A percentile compares a stretch with the other conserved stretches of the same genome.
phyloP scores from a whole-genome alignment of 2,329 filamentous ascomycete genomes.

The Arthroderma sp. region DNA sequence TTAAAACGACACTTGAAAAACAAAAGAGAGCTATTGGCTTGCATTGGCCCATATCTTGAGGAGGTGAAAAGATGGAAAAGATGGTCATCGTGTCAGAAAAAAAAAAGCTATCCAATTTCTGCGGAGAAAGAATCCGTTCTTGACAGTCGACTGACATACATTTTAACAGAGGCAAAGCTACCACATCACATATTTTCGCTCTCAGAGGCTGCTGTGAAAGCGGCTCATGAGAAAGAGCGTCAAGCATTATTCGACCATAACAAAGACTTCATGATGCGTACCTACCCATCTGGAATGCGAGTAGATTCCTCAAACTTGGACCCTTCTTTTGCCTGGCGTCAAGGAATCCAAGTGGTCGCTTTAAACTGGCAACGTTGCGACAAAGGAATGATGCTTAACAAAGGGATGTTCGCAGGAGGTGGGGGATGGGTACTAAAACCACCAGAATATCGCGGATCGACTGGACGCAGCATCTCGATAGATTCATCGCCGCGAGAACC shows the following conservation, averaged over 20 bases:
- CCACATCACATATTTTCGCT: constrained; percentile 54
- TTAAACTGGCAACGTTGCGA: constrained; percentile 91
- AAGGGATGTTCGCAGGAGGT: constrained; percentile 76
- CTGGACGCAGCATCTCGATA: constrained; percentile 21
- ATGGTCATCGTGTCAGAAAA: not conserved
- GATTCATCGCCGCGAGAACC: constrained; percentile 20
- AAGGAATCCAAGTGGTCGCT: constrained; percentile 80
- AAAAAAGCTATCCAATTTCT: not conserved
- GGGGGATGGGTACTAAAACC: constrained; percentile 81
- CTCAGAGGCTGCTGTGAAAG: constrained; percentile 53
- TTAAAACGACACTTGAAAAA: not conserved
- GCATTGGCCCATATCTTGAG: not conserved
- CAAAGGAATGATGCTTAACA: constrained; percentile 90
- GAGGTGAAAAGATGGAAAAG: not conserved
- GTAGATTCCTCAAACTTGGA: constrained; percentile 79
- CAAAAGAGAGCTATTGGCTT: not conserved
- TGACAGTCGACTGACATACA: not conserved
- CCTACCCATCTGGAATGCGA: constrained; percentile 72
- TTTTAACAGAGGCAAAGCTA: constrained; percentile 34
- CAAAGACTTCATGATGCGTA: constrained; percentile 67
- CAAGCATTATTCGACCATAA: constrained; percentile 71
- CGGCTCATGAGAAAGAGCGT: constrained; percentile 44
- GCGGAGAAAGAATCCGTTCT: not conserved
- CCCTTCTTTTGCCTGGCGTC: constrained; percentile 72
- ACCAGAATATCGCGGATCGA: constrained; percentile 47